These are phyloP conservation scores for Gracilaria gracilis DNA, from an alignment of 23 red algal genomes.

Conservation along the genomic window DNA sequence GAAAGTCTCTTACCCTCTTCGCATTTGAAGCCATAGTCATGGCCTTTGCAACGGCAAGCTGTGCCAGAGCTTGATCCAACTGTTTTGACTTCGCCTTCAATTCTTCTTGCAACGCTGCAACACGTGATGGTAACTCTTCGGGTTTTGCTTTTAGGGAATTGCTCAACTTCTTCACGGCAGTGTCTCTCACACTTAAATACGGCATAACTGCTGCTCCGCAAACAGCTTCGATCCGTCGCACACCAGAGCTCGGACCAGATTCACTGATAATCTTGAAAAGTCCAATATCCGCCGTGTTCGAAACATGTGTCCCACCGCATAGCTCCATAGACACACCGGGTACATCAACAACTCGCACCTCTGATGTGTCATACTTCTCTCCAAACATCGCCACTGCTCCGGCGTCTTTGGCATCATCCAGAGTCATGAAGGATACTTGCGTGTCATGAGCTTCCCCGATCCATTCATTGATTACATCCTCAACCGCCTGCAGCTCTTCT, in stretches of 20 bases:
- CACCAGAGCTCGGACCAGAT: conserved; percentile 84
- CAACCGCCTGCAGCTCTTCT: conserved; percentile 74
- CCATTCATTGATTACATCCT: conserved; percentile 88
- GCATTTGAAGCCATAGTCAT: conserved; percentile 41
- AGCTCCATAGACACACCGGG: conserved; percentile 93
- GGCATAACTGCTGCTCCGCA: conserved; percentile 83
- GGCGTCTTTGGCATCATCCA: conserved; percentile 78
- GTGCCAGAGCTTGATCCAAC: conserved; percentile 47
- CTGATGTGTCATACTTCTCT: conserved; percentile 89
- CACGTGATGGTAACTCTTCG: conserved; percentile 78
- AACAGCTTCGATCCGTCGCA: conserved; percentile 94
- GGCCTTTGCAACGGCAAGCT: conserved; percentile 62
- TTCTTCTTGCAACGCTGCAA: conserved; percentile 76
- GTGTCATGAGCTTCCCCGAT: conserved; percentile 74
- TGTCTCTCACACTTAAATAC: conserved; percentile 68
- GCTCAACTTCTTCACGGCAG: conserved; percentile 72
- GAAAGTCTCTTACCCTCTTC: conserved; percentile 17
- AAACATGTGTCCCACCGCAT: conserved; percentile 97
- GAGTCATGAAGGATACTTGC: conserved; percentile 60
- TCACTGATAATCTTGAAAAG: conserved; percentile 92
- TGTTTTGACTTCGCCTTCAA: conserved; percentile 73
- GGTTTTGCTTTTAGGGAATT: conserved; percentile 65
- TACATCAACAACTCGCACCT: conserved; percentile 94
- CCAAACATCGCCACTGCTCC: conserved; percentile 97
- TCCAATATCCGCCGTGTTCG: conserved; percentile 92